Base-by-base conservation (phyloP, 2,329 filamentous ascomycete genomes). In the Apiospora sp. region DNA sequence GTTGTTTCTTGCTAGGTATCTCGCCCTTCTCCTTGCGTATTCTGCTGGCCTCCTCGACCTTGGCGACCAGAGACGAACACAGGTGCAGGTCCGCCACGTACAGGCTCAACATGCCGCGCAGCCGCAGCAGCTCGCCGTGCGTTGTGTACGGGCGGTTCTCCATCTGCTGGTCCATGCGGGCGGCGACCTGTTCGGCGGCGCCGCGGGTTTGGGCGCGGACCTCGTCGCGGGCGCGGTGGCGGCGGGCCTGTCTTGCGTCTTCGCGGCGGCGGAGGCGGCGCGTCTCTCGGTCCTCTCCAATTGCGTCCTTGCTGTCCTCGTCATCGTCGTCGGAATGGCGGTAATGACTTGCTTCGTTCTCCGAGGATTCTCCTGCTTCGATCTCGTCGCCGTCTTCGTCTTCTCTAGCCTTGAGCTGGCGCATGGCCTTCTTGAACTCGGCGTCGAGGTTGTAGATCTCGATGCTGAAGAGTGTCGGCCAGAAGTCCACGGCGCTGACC, bases 401-500 rank as follows among this genome's bases (percentile, higher is more conserved):
- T 24, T 51, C 46, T n/a, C 76, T 67, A 67, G 72, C 75, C 1
- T 69, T 75, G 14, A 87, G 75, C 14, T 78, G 80, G 71, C 84
- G 80, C 49, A 88, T 78, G 14, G 82, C 87, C 69, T 80, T 79
- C 71, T 81, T 83, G 78, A 88, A 88, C 84, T 91, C 91, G 67
- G 89, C 86, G 78, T 93, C 89, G 1, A 91, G 86, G 74, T 93
- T 90, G 80, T 94, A 95, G 70, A 98, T 88, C 89, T 96, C 96
- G 67, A 94, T 89, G 68, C 91, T 91, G 76, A 96, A 92, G 84
- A 97, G 89, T 19, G 93, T 92, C 19, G 93, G 91, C 83, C 94
- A 95, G 80, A 98, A 97, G 74, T 94, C 91, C 49, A 93, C 80
- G 14, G 93, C 91, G 75, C 90, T 92, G 58, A 92, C 83, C 3